Percentiles rank a stretch among this genome's conserved stretches.
phyloP scores from a whole-genome alignment of 2,329 filamentous ascomycete species.

The Fusarium oligoseptatum region DNA sequence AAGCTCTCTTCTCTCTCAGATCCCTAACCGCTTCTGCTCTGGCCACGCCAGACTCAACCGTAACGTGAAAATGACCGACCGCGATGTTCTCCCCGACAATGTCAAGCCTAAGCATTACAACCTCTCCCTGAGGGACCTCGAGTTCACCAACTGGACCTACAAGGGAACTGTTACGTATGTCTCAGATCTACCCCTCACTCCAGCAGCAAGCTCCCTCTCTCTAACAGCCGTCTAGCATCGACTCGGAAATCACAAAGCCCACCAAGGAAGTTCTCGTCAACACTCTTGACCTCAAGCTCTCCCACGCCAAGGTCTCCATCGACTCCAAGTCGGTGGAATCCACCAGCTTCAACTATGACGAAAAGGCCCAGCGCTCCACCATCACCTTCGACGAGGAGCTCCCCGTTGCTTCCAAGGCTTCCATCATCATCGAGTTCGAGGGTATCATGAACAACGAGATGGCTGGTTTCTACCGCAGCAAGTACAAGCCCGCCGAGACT shows the following conservation, averaged over 20 bases:
- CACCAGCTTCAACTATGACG: conserved; percentile 82
- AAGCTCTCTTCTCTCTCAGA: conserved; percentile 45
- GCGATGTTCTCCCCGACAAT: conserved; percentile 71
- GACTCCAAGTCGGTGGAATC: conserved; percentile 71
- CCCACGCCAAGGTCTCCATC: conserved; percentile 71
- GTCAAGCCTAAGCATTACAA: conserved; percentile 90
- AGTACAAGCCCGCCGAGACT: conserved; percentile 85
- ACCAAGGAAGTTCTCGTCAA: conserved; percentile 88
- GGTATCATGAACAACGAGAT: conserved; percentile 90
- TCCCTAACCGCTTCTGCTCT: conserved; percentile 51
- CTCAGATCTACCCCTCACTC: conserved; percentile 17
- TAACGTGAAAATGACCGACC: conserved; percentile 65
- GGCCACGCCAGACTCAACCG: conserved; percentile 53
- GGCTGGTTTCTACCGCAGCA: conserved; percentile 93
- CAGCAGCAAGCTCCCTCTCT: conserved; percentile 8
- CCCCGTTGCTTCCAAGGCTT: conserved; percentile 73
- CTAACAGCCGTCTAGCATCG: conserved; percentile 68
- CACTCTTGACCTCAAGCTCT: conserved; percentile 84
- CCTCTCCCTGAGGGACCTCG: conserved; percentile 83
- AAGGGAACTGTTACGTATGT: conserved; percentile 79
- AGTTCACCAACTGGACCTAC: conserved; percentile 82
- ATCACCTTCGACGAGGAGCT: conserved; percentile 82
- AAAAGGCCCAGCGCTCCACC: conserved; percentile 84
- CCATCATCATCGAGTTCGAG: conserved; percentile 79
- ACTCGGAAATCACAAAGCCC: conserved; percentile 77